Base-by-base conservation (phyloP, 352 stramenopile species). In the Hyaloperonospora arabidopsidis region DNA sequence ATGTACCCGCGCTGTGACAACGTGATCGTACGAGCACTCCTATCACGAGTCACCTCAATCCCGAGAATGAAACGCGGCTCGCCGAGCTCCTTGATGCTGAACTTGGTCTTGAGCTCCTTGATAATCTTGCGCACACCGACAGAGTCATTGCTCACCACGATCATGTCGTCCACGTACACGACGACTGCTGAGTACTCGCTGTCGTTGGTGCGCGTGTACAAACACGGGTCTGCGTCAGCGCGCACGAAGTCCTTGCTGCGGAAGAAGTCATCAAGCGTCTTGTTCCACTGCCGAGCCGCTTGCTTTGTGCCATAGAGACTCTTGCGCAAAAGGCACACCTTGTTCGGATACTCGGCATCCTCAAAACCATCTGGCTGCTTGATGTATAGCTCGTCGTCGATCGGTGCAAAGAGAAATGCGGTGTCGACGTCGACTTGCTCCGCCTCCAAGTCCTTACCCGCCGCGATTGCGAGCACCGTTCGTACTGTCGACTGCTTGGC, bases 11-110 rank as follows among this genome's bases (percentile, higher is more conserved):
- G n/a, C n/a, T n/a, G n/a, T n/a, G n/a, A 13, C 32, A 13, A 38
- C 7, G 7, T 38, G 7, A 38, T 38, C 13, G 32, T 38, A 7
- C 32, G 7, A 38, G 32, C 32, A 38, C 32, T 38, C 32, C 32
- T 38, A 38, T 38, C 32, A 38, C 32, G 32, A 38, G 32, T 38
- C 32, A 13, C 32, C 13, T 38, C 32, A 13, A 38, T 7, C 32
- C 32, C 32, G n/a, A n/a, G n/a, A n/a, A n/a, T n/a, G n/a, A n/a
- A n/a, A n/a, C n/a, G n/a, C n/a, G n/a, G n/a, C n/a, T n/a, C n/a
- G n/a, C n/a, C n/a, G n/a, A n/a, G n/a, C n/a, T 38, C 32, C 32
- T 38, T 38, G 32, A 38, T 38, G 32, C 32, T 38, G 32, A 38
- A 38, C 32, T 38, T 38, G 32, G 32, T 38, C 32, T 38, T 38